A percentile compares a stretch with the other conserved stretches of the same genome.
Conservation (phyloP, 371 early-diverging fungal species). For the Capillidium heterosporum region DNA sequence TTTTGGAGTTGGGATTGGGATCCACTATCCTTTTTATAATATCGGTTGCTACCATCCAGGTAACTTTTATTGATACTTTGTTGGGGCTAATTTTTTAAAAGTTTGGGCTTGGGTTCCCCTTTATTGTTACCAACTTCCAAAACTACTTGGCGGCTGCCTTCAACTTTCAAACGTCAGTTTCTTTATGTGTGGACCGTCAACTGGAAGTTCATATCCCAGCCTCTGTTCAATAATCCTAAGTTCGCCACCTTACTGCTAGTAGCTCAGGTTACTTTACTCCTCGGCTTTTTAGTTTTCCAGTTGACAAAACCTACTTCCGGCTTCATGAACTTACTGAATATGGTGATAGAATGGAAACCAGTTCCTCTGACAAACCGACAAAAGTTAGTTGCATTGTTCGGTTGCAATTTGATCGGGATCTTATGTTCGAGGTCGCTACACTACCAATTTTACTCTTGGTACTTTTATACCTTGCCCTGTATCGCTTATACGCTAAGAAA, state of each 20-base stretch:
- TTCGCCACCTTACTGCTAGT: constrained; percentile 40
- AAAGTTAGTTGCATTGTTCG: constrained; percentile 39
- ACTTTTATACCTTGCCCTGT: constrained; percentile 65
- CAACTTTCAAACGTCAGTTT: too few species aligned
- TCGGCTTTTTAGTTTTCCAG: constrained; percentile 27
- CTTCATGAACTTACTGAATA: neutral
- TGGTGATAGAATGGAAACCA: neutral
- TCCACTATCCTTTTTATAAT: constrained; percentile 24
- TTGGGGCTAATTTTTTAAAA: too few species aligned
- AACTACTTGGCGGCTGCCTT: neutral
- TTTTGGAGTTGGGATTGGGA: constrained; percentile 30
- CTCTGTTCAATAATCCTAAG: neutral
- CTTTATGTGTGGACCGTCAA: constrained; percentile 85
- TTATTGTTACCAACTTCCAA: neutral
- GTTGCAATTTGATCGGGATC: constrained; percentile 73
- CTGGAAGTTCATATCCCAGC: constrained; percentile 38
- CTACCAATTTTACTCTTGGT: constrained; percentile 93
- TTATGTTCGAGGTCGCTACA: constrained; percentile 75
- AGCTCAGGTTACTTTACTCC: constrained; percentile 34
- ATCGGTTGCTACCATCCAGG: constrained; percentile 13
- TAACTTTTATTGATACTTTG: neutral
- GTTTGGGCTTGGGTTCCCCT: too few species aligned
- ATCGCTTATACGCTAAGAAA: constrained; percentile 31
- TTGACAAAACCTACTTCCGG: constrained; percentile 26
- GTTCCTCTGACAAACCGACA: neutral